Evolutionary conservation across 2,329 filamentous ascomycete species (phyloP), one percentile per base, ranked within the genome.

Genomic region (Keithomyces neogunnii): DNA sequence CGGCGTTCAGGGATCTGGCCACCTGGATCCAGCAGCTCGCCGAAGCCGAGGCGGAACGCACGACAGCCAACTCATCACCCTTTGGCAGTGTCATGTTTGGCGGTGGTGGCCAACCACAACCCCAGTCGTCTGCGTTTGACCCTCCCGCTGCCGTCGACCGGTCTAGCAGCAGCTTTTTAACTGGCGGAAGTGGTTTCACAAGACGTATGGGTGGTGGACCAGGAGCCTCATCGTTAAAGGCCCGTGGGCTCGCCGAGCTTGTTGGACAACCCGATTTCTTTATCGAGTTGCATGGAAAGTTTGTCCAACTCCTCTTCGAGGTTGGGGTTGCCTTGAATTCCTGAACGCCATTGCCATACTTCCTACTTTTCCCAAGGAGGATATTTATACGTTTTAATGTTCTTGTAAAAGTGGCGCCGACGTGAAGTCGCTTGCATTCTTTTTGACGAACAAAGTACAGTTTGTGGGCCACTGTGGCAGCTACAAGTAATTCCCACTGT

Each of bases 251-350:
- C 47, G 80, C 83, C 0, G 83, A 86, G 66, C 70, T 86, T 40
- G 80, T 85, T 31, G 83, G 83, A 26, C 70, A 81, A 58, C 81
- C 83, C 4, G 82, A 86, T 61, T 83, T 86, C 60, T 86, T 86
- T 57, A 78, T 86, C 51, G 78, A 85, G 67, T 67, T 86, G 54
- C 83, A 86, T 63, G 70, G 74, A 39, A 74, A 75, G 55, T 86
- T 86, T 60, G 83, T 86, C 30, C 74, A 76, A 60, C 69, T 86
- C 40, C 67, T 86, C 49, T 71, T 83, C 13, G 80, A 85, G 63
- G 70, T 82, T 31, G 75, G 77, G 13, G 74, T 80, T 10, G 73
- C 75, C 29, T 62, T 81, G 43, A 78, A 72, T 54, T 73, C 75
- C 8, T 81, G 55, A 65, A 19, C 28, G 3, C 19, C 19, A 19